A percentile compares a stretch with the other conserved stretches of the same genome.
Conservation (phyloP, 371 early-diverging fungal species). For the Mucor plumbeus region DNA sequence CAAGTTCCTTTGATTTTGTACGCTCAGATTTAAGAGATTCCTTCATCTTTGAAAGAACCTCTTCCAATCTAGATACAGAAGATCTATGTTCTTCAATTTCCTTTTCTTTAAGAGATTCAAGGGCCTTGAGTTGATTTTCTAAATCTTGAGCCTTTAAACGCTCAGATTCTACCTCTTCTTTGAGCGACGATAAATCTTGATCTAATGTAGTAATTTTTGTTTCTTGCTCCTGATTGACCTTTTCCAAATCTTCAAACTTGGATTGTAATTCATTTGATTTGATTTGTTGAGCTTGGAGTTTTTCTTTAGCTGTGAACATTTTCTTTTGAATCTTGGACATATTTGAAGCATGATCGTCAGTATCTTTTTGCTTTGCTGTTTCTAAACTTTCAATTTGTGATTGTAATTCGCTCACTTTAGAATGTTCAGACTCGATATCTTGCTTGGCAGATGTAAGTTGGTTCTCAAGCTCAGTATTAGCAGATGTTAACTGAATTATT, state of each 20-base stretch:
- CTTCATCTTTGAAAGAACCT: background rate
- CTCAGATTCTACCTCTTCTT: background rate
- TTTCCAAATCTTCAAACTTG: background rate
- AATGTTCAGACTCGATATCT: conserved; percentile 6
- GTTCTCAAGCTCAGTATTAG: background rate
- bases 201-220: background rate
- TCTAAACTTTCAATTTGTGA: conserved; percentile 1
- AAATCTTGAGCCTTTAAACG: background rate
- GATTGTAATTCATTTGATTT: too few relatives aligned
- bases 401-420: background rate
- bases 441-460: background rate
- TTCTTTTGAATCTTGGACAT: conserved; percentile 4
- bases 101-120: background rate
- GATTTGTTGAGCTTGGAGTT: too few relatives aligned
- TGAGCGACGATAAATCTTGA: background rate
- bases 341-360: background rate
- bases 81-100: background rate
- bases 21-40: background rate
- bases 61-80: background rate
- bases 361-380: background rate
- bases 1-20: conserved; percentile 1
- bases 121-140: background rate
- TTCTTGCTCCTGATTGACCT: background rate
- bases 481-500: background rate
- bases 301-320: background rate